Evolutionary conservation across 345 rosid genomes (phyloP).

Genomic region (Salix viminalis): DNA sequence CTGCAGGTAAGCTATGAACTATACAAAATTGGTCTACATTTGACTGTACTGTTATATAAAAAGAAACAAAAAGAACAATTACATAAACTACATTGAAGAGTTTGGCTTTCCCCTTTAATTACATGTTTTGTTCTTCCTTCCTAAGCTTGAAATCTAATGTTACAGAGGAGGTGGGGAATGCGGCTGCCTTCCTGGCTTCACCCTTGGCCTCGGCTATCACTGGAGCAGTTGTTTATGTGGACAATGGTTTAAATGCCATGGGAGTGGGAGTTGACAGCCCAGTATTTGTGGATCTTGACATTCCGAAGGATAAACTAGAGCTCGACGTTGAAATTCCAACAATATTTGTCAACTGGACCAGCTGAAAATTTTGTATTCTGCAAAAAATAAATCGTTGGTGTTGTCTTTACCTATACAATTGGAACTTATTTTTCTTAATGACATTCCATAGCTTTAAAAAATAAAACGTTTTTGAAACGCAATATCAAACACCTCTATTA

Average conservation of each 20-base stretch:
- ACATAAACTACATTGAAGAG: neutral
- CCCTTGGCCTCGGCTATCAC: constrained; percentile 93
- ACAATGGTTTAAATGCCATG: constrained; percentile 91
- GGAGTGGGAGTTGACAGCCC: constrained; percentile 91
- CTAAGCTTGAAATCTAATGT: neutral
- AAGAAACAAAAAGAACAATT: neutral
- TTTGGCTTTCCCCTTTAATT: neutral
- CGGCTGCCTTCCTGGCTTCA: constrained; percentile 85
- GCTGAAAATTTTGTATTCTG: neutral
- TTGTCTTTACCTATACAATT: too few relatives aligned
- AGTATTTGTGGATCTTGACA: constrained; percentile 60
- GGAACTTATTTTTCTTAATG: too few relatives aligned
- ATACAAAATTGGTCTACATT: neutral
- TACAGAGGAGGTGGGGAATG: constrained; percentile 85
- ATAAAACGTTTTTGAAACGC: too few relatives aligned
- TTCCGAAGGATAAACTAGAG: constrained; percentile 29
- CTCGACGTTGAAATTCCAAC: neutral
- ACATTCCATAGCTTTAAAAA: too few relatives aligned
- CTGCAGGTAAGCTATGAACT: constrained; percentile 50
- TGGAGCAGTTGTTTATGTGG: constrained; percentile 78
- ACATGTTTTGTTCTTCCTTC: neutral
- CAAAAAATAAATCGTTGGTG: neutral
- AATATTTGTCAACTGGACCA: neutral
- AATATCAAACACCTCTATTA: too few relatives aligned
- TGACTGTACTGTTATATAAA: neutral